phyloP scores from a whole-genome alignment of 2,329 filamentous ascomycete genomes.

The Aureobasidium sp. region DNA sequence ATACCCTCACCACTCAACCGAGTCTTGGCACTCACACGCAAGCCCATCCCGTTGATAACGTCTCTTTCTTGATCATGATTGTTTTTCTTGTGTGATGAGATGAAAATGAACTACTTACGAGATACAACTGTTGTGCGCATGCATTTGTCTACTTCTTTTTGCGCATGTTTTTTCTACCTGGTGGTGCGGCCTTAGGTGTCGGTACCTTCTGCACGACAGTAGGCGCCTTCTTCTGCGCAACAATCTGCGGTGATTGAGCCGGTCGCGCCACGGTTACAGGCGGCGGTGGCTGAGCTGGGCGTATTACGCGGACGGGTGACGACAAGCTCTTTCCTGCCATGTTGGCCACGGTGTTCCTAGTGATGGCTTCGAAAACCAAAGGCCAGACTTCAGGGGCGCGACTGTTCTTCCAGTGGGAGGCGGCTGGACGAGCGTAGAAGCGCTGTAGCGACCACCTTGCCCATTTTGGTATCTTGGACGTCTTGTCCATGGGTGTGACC shows the following conservation, averaged over 20 bases:
- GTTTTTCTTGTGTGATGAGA: background rate
- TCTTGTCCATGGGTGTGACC: constrained; percentile 20
- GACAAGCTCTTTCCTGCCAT: background rate
- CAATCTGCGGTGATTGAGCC: background rate
- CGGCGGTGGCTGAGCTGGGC: background rate
- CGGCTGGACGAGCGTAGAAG: background rate
- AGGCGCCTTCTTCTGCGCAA: background rate
- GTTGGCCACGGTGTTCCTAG: background rate
- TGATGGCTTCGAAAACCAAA: background rate
- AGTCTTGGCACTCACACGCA: background rate
- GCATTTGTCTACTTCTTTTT: background rate
- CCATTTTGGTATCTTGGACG: constrained; percentile 20
- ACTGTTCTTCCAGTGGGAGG: constrained; percentile 3
- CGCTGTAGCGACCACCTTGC: background rate
- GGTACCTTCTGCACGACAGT: background rate
- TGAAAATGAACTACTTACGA: background rate
- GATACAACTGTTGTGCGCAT: background rate
- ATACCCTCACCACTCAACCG: background rate
- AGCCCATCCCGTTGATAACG: background rate
- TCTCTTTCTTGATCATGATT: background rate
- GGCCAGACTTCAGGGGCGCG: constrained; percentile 10
- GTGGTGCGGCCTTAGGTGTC: background rate
- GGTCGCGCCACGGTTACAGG: background rate
- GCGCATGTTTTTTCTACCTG: background rate
- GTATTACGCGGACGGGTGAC: background rate